A percentile compares a stretch with the other conserved stretches of the same genome.
These are phyloP conservation scores for Aspergillus ostianus DNA, from an alignment of 495 filamentous ascomycete species.

Conservation along the genomic window DNA sequence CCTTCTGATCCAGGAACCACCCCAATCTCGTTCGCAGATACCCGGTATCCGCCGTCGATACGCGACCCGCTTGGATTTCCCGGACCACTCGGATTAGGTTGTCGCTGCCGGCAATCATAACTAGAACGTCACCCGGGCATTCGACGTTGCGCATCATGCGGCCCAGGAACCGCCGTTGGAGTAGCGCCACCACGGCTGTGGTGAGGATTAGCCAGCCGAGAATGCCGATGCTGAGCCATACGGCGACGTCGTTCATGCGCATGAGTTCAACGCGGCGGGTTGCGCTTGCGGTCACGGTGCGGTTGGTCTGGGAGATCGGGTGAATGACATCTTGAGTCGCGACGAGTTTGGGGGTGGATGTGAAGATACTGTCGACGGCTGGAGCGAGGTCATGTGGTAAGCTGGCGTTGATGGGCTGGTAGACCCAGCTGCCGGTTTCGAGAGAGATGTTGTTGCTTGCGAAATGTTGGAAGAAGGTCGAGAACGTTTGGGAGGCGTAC, in stretches of 20 bases:
- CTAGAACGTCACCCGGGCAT: constrained; percentile 22
- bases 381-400: constrained; percentile 18
- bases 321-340: constrained; percentile 21
- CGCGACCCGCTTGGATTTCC: not conserved
- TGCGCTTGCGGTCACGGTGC: constrained; percentile 16
- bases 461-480: constrained; percentile 40
- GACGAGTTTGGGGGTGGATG: not conserved
- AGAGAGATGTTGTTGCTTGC: constrained; percentile 26
- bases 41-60: not conserved
- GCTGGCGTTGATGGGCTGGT: constrained; percentile 31
- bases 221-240: constrained; percentile 36
- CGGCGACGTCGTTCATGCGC: constrained; percentile 30
- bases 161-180: constrained; percentile 24
- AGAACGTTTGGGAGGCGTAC: constrained; percentile 30
- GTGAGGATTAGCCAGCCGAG: constrained; percentile 32
- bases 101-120: constrained; percentile 7
- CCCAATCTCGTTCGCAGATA: not conserved
- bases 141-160: constrained; percentile 21
- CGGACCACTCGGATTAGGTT: not conserved
- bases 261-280: constrained; percentile 28
- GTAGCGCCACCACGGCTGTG: constrained; percentile 21
- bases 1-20: constrained; percentile 3
- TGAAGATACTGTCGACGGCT: constrained; percentile 12
- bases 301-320: constrained; percentile 23
- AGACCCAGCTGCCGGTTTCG: constrained; percentile 27